Evolutionary conservation across 352 stramenopile species (phyloP).

Genomic region (Chrysophaeum taylorii): DNA sequence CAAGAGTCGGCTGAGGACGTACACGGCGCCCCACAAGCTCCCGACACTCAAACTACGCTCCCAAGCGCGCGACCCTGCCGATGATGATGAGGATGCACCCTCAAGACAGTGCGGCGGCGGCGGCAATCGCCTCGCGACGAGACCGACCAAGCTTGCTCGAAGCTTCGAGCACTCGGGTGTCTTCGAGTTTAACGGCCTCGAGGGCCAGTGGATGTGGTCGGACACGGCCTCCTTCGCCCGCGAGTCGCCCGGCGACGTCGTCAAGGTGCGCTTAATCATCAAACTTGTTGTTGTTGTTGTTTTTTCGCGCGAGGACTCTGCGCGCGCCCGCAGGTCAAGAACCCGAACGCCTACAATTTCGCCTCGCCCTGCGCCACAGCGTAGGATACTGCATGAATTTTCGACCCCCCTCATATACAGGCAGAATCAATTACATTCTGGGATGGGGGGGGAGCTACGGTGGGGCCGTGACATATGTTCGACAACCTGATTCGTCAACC

Average conservation of each 20-base stretch:
- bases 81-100: not conserved
- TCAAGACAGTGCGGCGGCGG: not conserved
- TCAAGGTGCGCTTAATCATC: too few relatives aligned
- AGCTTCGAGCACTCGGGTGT: constrained; percentile 16
- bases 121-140: not conserved
- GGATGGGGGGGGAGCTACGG: too few relatives aligned
- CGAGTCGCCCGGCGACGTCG: constrained; percentile 15
- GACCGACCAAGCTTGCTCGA: not conserved
- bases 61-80: not conserved
- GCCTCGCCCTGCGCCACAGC: too few relatives aligned
- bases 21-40: not conserved
- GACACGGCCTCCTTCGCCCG: constrained; percentile 18
- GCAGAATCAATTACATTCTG: too few relatives aligned
- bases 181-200: constrained; percentile 21
- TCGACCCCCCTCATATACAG: too few relatives aligned
- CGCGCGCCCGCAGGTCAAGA: too few relatives aligned
- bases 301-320: too few relatives aligned
- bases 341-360: constrained; percentile 20
- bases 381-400: too few relatives aligned
- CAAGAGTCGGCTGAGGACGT: not conserved
- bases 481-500: too few relatives aligned
- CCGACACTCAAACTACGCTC: not conserved
- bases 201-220: constrained; percentile 23
- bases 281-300: too few relatives aligned
- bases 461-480: too few relatives aligned